A percentile compares a stretch with the other conserved stretches of the same genome.
Conservation (phyloP, 208 protist species). For the Borovskyia barvae region DNA sequence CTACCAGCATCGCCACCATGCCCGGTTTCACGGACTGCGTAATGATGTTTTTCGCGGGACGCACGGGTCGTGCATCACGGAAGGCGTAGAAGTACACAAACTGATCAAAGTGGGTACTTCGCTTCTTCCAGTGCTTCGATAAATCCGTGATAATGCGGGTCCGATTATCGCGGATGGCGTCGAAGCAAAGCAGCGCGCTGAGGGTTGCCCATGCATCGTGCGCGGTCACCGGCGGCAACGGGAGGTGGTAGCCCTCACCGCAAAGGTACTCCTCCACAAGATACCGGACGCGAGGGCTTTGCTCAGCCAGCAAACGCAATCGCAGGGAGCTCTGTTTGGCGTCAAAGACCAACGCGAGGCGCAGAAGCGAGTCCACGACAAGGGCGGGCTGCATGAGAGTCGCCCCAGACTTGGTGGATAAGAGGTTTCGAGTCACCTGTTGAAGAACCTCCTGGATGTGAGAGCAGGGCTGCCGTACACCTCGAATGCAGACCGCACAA, state of each 20-base stretch:
- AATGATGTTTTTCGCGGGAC: conserved; percentile 69
- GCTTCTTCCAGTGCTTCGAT: conserved; percentile 81
- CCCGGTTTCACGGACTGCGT: conserved; percentile 80
- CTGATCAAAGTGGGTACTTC: conserved; percentile 84
- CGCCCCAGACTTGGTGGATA: conserved; percentile 39
- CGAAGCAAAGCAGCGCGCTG: conserved; percentile 70
- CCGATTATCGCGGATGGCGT: conserved; percentile 82
- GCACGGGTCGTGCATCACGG: conserved; percentile 55
- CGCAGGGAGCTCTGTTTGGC: conserved; percentile 78
- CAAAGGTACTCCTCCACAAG: conserved; percentile 74
- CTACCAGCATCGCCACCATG: conserved; percentile 77
- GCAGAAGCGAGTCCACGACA: conserved; percentile 67
- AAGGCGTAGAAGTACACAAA: conserved; percentile 84
- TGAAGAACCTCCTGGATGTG: conserved; percentile 29
- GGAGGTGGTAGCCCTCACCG: conserved; percentile 79
- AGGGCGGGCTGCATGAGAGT: conserved; percentile 63
- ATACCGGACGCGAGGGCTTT: conserved; percentile 48
- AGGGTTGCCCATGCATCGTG: conserved; percentile 78
- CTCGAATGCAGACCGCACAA: conserved; percentile 31
- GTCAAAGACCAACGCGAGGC: conserved; percentile 75
- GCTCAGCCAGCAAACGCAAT: conserved; percentile 68
- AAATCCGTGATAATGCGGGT: conserved; percentile 86
- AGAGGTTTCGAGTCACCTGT: conserved; percentile 24
- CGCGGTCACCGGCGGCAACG: conserved; percentile 62
- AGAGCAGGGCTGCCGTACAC: conserved; percentile 41